A percentile compares a stretch with the other conserved stretches of the same genome.
phyloP scores from a whole-genome alignment of 1,284 basidiomycete species.

The Porodaedalea pini region DNA sequence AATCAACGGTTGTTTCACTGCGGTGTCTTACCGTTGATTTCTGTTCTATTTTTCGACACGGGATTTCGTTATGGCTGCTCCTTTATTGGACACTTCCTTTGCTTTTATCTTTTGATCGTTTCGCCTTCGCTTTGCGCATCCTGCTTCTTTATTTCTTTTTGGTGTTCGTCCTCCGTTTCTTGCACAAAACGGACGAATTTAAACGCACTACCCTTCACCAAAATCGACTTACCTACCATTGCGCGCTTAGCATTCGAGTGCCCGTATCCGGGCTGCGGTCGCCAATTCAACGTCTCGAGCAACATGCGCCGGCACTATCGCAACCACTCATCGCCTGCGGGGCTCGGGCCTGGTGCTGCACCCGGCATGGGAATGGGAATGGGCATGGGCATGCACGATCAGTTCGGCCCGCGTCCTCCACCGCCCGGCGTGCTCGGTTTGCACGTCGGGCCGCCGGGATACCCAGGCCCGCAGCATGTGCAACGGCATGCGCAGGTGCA shows the following conservation, averaged over 20 bases:
- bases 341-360: not conserved
- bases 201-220: no score
- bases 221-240: no score
- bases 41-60: no score
- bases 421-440: not conserved
- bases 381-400: not conserved
- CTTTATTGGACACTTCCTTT: no score
- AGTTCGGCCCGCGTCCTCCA: not conserved
- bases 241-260: conserved; percentile 64
- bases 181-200: no score
- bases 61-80: no score
- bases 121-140: no score
- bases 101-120: no score
- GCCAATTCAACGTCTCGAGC: conserved; percentile 75
- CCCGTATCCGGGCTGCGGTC: conserved; percentile 67
- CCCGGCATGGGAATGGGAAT: conserved; percentile 1
- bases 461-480: not conserved
- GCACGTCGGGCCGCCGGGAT: not conserved
- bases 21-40: no score
- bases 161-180: no score
- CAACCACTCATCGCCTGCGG: conserved; percentile 42
- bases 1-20: no score
- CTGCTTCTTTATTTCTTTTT: no score
- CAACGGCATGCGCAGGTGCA: not conserved
- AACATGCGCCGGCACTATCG: conserved; percentile 78